Base-by-base conservation (phyloP, 2,329 filamentous ascomycete species). In the Hymenoscyphus fructigenus region DNA sequence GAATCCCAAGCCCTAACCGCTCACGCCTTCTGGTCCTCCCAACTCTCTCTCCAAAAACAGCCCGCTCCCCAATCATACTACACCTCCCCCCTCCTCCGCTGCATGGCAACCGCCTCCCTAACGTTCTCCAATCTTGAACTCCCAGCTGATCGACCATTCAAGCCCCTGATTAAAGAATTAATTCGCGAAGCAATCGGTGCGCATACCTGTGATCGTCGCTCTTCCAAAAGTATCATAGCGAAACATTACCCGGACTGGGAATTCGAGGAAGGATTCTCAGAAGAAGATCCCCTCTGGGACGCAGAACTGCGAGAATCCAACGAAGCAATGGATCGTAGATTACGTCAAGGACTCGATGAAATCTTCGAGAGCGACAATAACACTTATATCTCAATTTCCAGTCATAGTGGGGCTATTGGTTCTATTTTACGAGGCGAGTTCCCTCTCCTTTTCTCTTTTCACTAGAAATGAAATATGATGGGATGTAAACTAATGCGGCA, bases 191-290 rank as follows among this genome's bases (percentile, higher is more conserved):
- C 84, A 2, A 85, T 91, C 62, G 88, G 85, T 62, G 84, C 86
- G 47, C 89, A 91, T 74, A 90, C 88, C 0, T 92, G 89, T 72
- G 87, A 92, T 75, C 82, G 84, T 26, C 81, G 89, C 6, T 84
- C 82, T 38, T 82, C 76, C 70, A 84, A 81, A 71, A 79, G 81
- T 0, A 78, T 81, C 58, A 86, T 91, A 68, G 75, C 76, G 10
- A 65, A 76, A 2, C 77, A 80, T 5, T 85, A 85, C 57, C 86
- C 86, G 0, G 74, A 72, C 3, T 88, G 83, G 74, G 71, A 68
- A 1, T 85, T 91, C 58, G 89, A 91, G 76, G 75, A 78, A 1
- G 85, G 84, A 0, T 91, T 92, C 70, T 73, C 79, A 0, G 88
- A 91, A 73, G 63, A 82, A 0, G 84, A 87, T 74, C 76, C 78